Evolutionary conservation across 1,284 basidiomycete species (phyloP), one percentile per base, ranked within the genome.

Genomic region (Phaffia rhodozyma): DNA sequence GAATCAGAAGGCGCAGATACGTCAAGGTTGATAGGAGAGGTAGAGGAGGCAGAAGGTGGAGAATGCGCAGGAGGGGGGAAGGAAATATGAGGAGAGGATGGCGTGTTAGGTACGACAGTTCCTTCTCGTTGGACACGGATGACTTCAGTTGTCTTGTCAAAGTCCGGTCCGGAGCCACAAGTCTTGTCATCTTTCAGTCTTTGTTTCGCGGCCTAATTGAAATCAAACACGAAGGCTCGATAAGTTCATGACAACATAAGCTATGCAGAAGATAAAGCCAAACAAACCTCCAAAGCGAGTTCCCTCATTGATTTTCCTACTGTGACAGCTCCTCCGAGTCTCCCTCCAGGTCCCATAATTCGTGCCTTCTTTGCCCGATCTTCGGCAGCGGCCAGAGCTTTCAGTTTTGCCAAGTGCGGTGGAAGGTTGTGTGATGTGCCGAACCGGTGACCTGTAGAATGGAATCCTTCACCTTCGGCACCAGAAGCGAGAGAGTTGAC

Each of bases 361-460:
- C 71, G 71, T 54, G 79, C 77, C 13, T 78, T 68, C 60, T 79
- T 77, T 61, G 78, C 75, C 61, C 87, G 77, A 72, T 83, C 85
- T 77, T 91, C 87, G 0, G 89, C 87, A 3, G 87, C 86, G 69
- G 84, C 84, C 3, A 90, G 75, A 13, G 86, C 87, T 65, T 82
- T 84, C 55, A 76, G 72, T 16, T 82, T 80, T 3, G 84, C 87
- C 23, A 85, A 68, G 69, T 86, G 79, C 32, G 80, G 80, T 1
- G 86, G 82, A 0, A 87, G 70, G 70, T 86, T 78, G 69, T 86
- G 86, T 0, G 83, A 79, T 5, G 75, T 74, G 5, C 89, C 86
- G 0, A 93, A 72, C 32, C 83, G 77, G 16, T 79, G 78, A 0
- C 91, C 91, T 23, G 79, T 76, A 18, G 85, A 80, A 72, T 83